phyloP scores from a whole-genome alignment of 2,329 filamentous ascomycete species.

The Elsinoe perseae region DNA sequence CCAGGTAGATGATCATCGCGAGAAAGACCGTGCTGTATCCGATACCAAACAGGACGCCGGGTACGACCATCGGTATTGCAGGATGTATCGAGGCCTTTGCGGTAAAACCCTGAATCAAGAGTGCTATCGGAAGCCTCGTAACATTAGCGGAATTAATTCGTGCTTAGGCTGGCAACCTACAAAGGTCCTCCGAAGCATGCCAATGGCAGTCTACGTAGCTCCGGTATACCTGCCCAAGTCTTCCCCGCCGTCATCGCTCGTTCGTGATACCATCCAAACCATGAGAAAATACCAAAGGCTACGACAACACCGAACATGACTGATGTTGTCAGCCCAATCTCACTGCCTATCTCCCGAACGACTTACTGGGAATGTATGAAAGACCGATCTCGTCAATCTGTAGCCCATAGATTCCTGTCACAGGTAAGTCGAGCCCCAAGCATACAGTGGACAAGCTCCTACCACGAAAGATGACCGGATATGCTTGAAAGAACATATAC shows the following conservation, averaged over 20 bases:
- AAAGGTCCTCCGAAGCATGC: neutral
- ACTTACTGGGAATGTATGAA: neutral
- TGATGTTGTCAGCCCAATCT: neutral
- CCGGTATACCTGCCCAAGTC: neutral
- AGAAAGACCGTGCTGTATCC: neutral
- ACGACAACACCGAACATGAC: neutral
- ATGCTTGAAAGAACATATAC: conserved; percentile 39
- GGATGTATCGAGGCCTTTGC: neutral
- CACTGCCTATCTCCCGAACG: neutral
- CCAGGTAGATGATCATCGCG: conserved; percentile 1
- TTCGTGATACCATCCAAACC: neutral
- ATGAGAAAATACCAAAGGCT: neutral
- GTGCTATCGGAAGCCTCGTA: neutral
- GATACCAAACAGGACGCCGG: conserved; percentile 13
- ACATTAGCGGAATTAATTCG: neutral
- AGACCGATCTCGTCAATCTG: conserved; percentile 3
- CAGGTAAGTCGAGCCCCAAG: neutral
- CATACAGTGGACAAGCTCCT: neutral
- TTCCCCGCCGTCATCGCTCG: neutral
- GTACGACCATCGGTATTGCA: neutral
- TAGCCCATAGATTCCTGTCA: neutral
- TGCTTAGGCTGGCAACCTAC: neutral
- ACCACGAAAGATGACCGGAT: conserved; percentile 37
- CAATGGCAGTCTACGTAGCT: neutral
- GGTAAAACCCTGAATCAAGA: neutral